These are phyloP conservation scores for Spathaspora passalidarum DNA, from an alignment of 805 yeast genomes.

Conservation along the genomic window DNA sequence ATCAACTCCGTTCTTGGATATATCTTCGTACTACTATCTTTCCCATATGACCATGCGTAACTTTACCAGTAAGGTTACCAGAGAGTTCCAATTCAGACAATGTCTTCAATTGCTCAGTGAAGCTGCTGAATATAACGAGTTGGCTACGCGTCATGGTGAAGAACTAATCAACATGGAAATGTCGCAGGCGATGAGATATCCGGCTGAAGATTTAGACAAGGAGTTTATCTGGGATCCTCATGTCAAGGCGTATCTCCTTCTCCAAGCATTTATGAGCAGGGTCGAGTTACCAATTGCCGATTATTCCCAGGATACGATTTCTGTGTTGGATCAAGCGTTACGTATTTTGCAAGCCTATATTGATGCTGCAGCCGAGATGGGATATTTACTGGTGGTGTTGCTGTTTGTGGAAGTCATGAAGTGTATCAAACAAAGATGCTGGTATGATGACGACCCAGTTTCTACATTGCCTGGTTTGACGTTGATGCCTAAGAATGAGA, in stretches of 20 bases:
- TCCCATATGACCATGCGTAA: constrained; percentile 85
- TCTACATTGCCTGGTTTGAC: constrained; percentile 50
- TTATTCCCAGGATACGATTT: constrained; percentile 87
- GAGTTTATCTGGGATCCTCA: constrained; percentile 85
- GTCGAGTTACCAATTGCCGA: constrained; percentile 90
- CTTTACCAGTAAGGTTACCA: constrained; percentile 51
- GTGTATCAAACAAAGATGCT: constrained; percentile 81
- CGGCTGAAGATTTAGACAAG: constrained; percentile 52
- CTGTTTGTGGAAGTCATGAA: constrained; percentile 71
- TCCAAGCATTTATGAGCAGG: constrained; percentile 71
- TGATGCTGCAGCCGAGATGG: constrained; percentile 85
- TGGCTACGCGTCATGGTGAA: constrained; percentile 91
- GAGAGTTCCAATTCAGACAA: constrained; percentile 51
- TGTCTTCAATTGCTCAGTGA: constrained; percentile 59
- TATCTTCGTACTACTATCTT: constrained; percentile 88
- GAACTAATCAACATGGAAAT: constrained; percentile 82
- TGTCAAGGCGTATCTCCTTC: constrained; percentile 67
- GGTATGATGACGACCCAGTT: constrained; percentile 79
- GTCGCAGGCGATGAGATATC: constrained; percentile 69
- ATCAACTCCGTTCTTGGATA: constrained; percentile 79
- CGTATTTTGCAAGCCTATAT: constrained; percentile 92
- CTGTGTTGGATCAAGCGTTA: constrained; percentile 89
- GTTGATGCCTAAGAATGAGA: neutral
- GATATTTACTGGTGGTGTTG: constrained; percentile 61
- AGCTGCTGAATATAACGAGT: constrained; percentile 79